Base-by-base conservation (phyloP, 805 yeast species). In the Yarrowia sp. region DNA sequence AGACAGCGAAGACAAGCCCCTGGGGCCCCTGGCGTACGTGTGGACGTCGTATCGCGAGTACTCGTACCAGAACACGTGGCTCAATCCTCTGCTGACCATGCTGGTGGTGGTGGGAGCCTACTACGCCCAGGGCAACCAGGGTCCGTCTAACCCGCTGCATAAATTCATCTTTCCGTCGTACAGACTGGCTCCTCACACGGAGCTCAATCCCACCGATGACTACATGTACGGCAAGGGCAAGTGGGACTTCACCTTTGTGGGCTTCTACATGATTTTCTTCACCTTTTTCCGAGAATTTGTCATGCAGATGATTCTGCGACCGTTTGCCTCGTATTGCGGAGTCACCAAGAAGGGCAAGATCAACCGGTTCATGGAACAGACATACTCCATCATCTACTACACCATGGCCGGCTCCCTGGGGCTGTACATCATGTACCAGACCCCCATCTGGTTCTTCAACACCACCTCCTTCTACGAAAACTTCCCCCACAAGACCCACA, bases 361-460 rank as follows among this genome's bases (percentile, higher is more conserved):
- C 46, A 84, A 83, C 67, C 83, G 99, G 75, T 92, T 93, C 76
- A 85, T 90, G 87, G 99, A 95, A 76, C 99, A 95, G 79, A 82
- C 92, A 8, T 95, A 93, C 74, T 83, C 93, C 1, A 81, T 91
- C 70, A 74, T 90, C 66, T 95, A 95, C 77, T 92, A 87, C 73
- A 89, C 92, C 12, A 67, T 85, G 8, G 80, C 89, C 28, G 96
- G 96, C 16, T 96, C 97, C 0, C 80, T 87, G 66, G 99, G 99
- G 1, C 78, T 95, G 65, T 91, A 86, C 80, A 88, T 95, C 68
- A 92, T 95, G 98, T 82, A 82, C 70, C 79, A 82, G 56, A 83
- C 88, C 46, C 96, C 96, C 54, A 74, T 95, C 67, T 93, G 98
- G 98, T 88, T 81, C 73, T 95, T 95, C 76, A 83, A 89, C 73